A percentile compares a stretch with the other conserved stretches of the same genome.
Evolutionary conservation across 2,329 filamentous ascomycete genomes (phyloP).

Genomic region (Cucurbitaria berberidis): DNA sequence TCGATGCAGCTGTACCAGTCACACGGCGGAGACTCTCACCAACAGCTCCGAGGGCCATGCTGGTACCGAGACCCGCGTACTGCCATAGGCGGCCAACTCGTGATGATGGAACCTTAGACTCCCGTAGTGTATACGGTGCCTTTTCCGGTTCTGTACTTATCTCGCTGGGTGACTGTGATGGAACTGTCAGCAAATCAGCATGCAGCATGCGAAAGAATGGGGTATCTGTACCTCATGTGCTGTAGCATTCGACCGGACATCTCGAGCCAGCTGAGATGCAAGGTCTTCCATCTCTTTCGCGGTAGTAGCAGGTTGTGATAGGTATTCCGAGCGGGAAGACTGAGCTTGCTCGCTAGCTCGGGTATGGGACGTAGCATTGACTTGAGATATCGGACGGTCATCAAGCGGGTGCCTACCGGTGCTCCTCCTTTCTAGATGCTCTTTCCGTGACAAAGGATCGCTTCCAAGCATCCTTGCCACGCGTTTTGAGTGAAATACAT

Average conservation of each 20-base stretch:
- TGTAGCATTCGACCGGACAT: slow-evolving; percentile 43
- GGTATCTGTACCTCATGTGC: slow-evolving; percentile 33
- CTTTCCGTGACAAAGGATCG: slow-evolving; percentile 46
- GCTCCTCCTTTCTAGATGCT: slow-evolving; percentile 43
- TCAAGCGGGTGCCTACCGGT: slow-evolving; percentile 17
- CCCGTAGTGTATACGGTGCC: slow-evolving; percentile 72
- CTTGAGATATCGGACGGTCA: slow-evolving; percentile 8
- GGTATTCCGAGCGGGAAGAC: slow-evolving; percentile 14
- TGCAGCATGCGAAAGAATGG: slow-evolving; percentile 11
- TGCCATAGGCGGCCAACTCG: slow-evolving; percentile 90
- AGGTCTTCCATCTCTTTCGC: slow-evolving; percentile 53
- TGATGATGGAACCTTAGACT: slow-evolving; percentile 89
- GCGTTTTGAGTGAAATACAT: slow-evolving; percentile 66
- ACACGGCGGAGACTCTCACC: slow-evolving; percentile 82
- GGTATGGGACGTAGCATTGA: slow-evolving; percentile 33
- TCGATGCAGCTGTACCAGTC: slow-evolving; percentile 67
- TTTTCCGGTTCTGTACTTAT: slow-evolving; percentile 36
- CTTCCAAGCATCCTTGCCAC: slow-evolving; percentile 63
- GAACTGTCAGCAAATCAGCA: slow-evolving; percentile 57
- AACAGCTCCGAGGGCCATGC: slow-evolving; percentile 92
- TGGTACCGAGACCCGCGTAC: slow-evolving; percentile 89
- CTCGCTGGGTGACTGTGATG: slow-evolving; percentile 41
- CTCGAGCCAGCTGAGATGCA: slow-evolving; percentile 55
- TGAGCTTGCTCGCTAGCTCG: slow-evolving; percentile 21
- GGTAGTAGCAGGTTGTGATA: slow-evolving; percentile 19